Conservation (phyloP, 805 yeast genomes). For the Saccharomycopsis sp. region DNA sequence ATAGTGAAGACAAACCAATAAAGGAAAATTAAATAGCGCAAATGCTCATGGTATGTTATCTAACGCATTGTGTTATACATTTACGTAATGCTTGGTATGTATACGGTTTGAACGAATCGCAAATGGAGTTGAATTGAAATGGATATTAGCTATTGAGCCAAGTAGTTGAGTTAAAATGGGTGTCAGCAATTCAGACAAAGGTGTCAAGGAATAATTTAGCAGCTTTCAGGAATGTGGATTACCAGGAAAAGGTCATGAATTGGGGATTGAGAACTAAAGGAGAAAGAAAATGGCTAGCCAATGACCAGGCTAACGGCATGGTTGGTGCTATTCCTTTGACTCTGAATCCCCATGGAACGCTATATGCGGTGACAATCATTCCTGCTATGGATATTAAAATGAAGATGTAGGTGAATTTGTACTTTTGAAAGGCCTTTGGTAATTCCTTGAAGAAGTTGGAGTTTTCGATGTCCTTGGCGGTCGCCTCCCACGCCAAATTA, state of each 20-base stretch:
- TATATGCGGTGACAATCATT: not conserved
- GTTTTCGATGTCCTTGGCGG: not conserved
- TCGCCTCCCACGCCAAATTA: not conserved
- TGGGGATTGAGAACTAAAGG: not conserved
- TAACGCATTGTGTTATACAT: too few species aligned
- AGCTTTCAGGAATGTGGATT: too few species aligned
- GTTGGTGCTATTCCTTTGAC: not conserved
- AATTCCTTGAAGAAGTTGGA: not conserved
- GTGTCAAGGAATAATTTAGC: too few species aligned
- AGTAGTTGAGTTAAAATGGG: too few species aligned
- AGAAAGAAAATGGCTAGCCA: not conserved
- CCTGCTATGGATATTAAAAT: not conserved
- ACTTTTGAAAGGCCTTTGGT: not conserved
- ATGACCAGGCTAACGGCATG: not conserved
- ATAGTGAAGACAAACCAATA: too few species aligned
- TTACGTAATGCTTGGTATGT: too few species aligned
- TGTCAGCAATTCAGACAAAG: too few species aligned
- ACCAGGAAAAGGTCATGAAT: conserved; percentile 1
- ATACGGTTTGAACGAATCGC: too few species aligned
- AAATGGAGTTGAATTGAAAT: too few species aligned
- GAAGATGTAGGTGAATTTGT: not conserved
- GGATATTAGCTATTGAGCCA: too few species aligned
- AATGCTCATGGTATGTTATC: too few species aligned
- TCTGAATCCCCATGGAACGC: not conserved
- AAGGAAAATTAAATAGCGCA: too few species aligned